Base-by-base conservation (phyloP, 371 early-diverging fungal species). In the Mortierella polycephala region DNA sequence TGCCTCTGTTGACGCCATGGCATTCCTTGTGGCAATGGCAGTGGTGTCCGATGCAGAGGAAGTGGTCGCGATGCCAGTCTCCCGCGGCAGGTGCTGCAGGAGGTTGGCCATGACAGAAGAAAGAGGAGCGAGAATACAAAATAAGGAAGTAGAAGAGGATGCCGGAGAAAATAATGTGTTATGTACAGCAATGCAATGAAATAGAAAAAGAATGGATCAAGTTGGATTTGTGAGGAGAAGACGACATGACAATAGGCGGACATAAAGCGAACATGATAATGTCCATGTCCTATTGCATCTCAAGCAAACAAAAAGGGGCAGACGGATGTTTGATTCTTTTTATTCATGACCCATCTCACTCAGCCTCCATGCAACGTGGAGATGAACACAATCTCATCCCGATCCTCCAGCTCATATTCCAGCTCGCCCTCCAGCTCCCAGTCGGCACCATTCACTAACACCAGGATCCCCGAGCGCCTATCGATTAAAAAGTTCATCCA, bases 401-500 rank as follows among this genome's bases (percentile, higher is more conserved):
- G 84, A 52, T 93, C 86, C 67, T 92, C 71, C 53, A 97, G 64
- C 63, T 85, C 83, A 75, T 96, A 96, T 52, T 95, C 92, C 21
- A 93, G 81, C 71, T 93, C 95, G 41, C 96, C 98, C 76, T 95
- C 95, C 46, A 99, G 84, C 76, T 98, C 99, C 98, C 98, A 99
- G 81, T 99, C 99, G 5, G 90, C 87, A 49, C 96, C 95, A 69
- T 99, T 99, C 56, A 98, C 91, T 51, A 99, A 83, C 8, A 98
- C 98, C 16, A 99, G 85, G 62, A 98, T 96, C 12, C 99, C 99
- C 2, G 98, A 96, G 11, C 98, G 93, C 20, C 95, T 96, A 66
- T 20, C 23, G 14, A 61, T 47, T 20, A 63, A 40, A n/a, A 44
- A 47, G 41, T 39, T 39, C 56, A 13, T 37, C 13, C 56, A 23